phyloP scores from a whole-genome alignment of 108 stramenopile genomes.

The Stephanodiscus minutulus region DNA sequence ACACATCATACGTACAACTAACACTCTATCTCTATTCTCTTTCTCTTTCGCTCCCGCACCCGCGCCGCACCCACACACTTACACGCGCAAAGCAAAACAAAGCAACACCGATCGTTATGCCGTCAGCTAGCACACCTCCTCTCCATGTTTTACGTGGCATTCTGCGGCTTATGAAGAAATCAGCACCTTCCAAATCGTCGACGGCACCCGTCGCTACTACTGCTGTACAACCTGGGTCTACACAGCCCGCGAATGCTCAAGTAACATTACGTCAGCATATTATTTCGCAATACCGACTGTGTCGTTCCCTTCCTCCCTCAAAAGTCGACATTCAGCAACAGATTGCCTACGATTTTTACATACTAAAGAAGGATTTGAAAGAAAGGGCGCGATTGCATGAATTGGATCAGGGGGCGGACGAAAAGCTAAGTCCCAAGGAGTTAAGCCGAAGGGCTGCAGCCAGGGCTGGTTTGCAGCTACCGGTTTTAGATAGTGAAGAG shows the following conservation, averaged over 20 bases:
- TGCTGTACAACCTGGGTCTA: slow-evolving; percentile 1
- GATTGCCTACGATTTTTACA: slow-evolving; percentile 63
- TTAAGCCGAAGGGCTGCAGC: slow-evolving; percentile 78
- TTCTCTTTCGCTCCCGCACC: too few relatives aligned
- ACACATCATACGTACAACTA: too few relatives aligned
- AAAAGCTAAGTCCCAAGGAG: slow-evolving; percentile 71
- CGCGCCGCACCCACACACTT: too few relatives aligned
- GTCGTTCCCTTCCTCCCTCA: slow-evolving; percentile 14
- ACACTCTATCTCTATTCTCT: too few relatives aligned
- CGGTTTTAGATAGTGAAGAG: slow-evolving; percentile 39
- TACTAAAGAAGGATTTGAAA: slow-evolving; percentile 57
- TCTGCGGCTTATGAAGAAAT: slow-evolving; percentile 49
- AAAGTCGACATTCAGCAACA: slow-evolving; percentile 31
- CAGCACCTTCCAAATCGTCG: slow-evolving; percentile 15
- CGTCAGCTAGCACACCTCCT: slow-evolving; percentile 50
- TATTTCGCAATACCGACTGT: slow-evolving; percentile 49
- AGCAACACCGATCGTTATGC: slow-evolving; percentile 5
- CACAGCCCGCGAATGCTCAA: not conserved
- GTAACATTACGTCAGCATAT: slow-evolving; percentile 35
- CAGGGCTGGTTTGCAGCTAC: slow-evolving; percentile 76
- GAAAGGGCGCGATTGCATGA: slow-evolving; percentile 69
- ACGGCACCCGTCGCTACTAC: slow-evolving; percentile 4
- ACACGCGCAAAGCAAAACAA: too few relatives aligned
- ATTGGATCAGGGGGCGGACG: slow-evolving; percentile 78
- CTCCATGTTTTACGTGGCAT: slow-evolving; percentile 68